Conservation (phyloP, 1,284 basidiomycete species). For the Papiliotrema nemorosa region DNA sequence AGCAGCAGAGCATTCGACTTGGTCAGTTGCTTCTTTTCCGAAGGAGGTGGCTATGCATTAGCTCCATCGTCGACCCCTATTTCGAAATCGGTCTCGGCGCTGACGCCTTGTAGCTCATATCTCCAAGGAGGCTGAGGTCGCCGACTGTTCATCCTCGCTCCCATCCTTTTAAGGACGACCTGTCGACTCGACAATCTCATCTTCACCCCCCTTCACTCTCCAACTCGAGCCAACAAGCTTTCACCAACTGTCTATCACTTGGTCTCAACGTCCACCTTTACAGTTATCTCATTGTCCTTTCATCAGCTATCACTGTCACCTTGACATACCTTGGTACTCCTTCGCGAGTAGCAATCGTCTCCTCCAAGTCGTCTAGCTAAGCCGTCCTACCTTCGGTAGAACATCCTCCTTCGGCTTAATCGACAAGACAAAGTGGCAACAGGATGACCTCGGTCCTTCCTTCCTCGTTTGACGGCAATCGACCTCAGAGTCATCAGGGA, state of each 20-base stretch:
- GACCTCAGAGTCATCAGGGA: slow-evolving; percentile 25
- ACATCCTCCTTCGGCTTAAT: neutral
- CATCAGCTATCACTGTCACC: slow-evolving; percentile 4
- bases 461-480: slow-evolving; percentile 18
- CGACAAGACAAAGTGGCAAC: neutral
- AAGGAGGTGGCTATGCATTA: too few species aligned
- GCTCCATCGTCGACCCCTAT: too few species aligned
- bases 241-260: neutral
- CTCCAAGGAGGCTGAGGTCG: too few species aligned
- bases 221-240: neutral
- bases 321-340: neutral
- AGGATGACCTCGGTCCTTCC: slow-evolving; percentile 24
- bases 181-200: slow-evolving; percentile 13
- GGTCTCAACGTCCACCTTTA: neutral
- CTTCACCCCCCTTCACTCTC: neutral
- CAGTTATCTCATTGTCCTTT: slow-evolving; percentile 1
- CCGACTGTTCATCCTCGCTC: too few species aligned
- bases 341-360: neutral
- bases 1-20: too few species aligned
- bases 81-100: too few species aligned
- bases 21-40: too few species aligned
- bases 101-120: too few species aligned
- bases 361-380: neutral
- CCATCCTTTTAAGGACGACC: slow-evolving; percentile 9
- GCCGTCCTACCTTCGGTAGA: neutral